Conservation (phyloP, 305 asterid genomes). For the Ilex paraguariensis region DNA sequence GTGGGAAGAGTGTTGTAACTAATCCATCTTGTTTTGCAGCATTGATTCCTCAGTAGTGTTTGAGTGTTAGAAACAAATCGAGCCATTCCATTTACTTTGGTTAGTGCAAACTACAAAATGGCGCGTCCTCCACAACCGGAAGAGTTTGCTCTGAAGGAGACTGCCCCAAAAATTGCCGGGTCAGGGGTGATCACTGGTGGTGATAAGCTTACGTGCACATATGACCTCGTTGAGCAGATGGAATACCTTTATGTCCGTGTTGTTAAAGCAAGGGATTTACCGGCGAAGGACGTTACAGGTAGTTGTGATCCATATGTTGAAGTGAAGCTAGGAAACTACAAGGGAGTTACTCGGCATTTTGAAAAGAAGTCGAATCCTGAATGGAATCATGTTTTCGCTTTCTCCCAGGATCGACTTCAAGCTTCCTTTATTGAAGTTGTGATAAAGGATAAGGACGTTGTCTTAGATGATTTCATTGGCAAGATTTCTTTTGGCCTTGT, state of each 20-base stretch:
- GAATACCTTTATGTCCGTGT: conserved; percentile 69
- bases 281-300: conserved; percentile 48
- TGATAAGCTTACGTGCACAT: conserved; percentile 58
- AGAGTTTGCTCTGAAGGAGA: conserved; percentile 68
- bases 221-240: conserved; percentile 90
- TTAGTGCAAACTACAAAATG: conserved; percentile 21
- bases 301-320: conserved; percentile 73
- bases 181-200: conserved; percentile 60
- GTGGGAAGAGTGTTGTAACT: neutral
- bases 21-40: neutral
- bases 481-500: conserved; percentile 42
- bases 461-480: conserved; percentile 60
- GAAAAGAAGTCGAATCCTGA: conserved; percentile 59
- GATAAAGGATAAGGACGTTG: conserved; percentile 64
- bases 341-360: conserved; percentile 64
- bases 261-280: conserved; percentile 62
- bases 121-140: conserved; percentile 31
- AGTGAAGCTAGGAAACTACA: conserved; percentile 75
- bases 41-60: neutral
- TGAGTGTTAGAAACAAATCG: neutral
- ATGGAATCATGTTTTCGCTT: conserved; percentile 79
- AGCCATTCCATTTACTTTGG: conserved; percentile 2
- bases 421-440: conserved; percentile 55
- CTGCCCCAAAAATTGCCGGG: conserved; percentile 72
- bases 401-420: conserved; percentile 67